phyloP scores from a whole-genome alignment of 768 basidiomycete genomes.

The Tulasnella sp. region DNA sequence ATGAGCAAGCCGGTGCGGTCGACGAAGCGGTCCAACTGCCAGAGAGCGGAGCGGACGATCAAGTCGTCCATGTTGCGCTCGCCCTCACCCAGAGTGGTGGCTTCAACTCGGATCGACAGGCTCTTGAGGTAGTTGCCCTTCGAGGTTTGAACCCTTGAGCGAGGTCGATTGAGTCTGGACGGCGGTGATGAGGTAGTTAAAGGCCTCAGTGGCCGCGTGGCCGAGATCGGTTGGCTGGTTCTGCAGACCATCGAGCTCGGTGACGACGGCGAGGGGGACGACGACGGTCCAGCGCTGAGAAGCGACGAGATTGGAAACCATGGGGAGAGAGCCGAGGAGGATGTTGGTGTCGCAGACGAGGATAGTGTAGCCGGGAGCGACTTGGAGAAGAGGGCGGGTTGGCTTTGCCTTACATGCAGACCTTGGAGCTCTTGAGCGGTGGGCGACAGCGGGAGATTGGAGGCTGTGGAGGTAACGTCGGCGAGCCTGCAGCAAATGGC shows the following conservation, averaged over 20 bases:
- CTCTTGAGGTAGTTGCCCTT: constrained; percentile 91
- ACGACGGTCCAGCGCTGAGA: constrained; percentile 83
- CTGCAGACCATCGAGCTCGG: constrained; percentile 91
- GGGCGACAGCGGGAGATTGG: too few species aligned
- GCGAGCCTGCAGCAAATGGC: constrained; percentile 57
- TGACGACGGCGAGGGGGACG: constrained; percentile 90
- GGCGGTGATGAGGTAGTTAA: constrained; percentile 74
- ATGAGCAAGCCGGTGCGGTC: constrained; percentile 76
- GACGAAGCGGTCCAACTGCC: constrained; percentile 92
- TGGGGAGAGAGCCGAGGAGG: constrained; percentile 76
- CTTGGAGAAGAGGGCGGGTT: constrained; percentile 55
- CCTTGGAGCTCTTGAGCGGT: too few species aligned
- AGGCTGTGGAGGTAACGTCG: too few species aligned
- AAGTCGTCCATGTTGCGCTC: constrained; percentile 93
- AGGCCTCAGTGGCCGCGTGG: constrained; percentile 67
- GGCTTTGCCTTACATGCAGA: too few species aligned
- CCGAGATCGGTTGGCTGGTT: constrained; percentile 68
- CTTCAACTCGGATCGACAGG: constrained; percentile 80
- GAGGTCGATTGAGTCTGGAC: constrained; percentile 72
- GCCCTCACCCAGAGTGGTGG: constrained; percentile 60
- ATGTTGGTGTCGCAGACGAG: constrained; percentile 96
- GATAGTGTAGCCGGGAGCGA: constrained; percentile 83
- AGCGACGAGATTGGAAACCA: constrained; percentile 77
- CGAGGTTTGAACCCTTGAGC: constrained; percentile 93
- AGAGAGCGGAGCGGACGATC: constrained; percentile 88